Percentiles rank a stretch among this genome's conserved stretches.
phyloP scores from a whole-genome alignment of 176 grass and related monocot species.

The Thinopyrum elongatum region DNA sequence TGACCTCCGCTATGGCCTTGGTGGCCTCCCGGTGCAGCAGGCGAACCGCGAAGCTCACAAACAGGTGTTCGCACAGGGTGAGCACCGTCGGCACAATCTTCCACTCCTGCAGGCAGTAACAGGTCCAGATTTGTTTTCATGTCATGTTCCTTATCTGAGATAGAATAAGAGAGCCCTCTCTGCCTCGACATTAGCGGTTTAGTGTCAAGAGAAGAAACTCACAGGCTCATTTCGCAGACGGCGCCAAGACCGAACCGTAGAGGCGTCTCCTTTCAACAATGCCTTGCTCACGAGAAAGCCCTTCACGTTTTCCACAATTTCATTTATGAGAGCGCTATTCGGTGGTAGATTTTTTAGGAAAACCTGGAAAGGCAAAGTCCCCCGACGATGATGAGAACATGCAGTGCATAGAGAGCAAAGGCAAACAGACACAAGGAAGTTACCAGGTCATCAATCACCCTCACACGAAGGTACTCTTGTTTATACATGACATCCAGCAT shows the following conservation, averaged over 20 bases:
- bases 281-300: slow-evolving; percentile 77
- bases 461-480: slow-evolving; percentile 83
- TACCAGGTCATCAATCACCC: slow-evolving; percentile 80
- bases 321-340: slow-evolving; percentile 71
- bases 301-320: slow-evolving; percentile 78
- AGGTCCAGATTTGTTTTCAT: background rate
- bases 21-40: slow-evolving; percentile 53
- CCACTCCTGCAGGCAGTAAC: slow-evolving; percentile 61
- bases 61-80: slow-evolving; percentile 77
- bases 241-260: slow-evolving; percentile 42
- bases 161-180: background rate
- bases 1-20: slow-evolving; percentile 35
- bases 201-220: slow-evolving; percentile 11
- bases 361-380: slow-evolving; percentile 36
- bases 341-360: slow-evolving; percentile 83
- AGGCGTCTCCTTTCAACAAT: slow-evolving; percentile 65
- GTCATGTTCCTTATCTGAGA: background rate
- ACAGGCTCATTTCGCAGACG: slow-evolving; percentile 70
- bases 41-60: slow-evolving; percentile 75
- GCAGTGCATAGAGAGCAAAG: background rate
- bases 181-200: too few species aligned
- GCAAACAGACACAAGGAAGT: background rate
- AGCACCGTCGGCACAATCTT: slow-evolving; percentile 68
- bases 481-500: slow-evolving; percentile 83
- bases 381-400: background rate